A percentile compares a stretch with the other conserved stretches of the same genome.
phyloP scores from a whole-genome alignment of 352 stramenopile genomes.

The Globisporangium iwayamae region DNA sequence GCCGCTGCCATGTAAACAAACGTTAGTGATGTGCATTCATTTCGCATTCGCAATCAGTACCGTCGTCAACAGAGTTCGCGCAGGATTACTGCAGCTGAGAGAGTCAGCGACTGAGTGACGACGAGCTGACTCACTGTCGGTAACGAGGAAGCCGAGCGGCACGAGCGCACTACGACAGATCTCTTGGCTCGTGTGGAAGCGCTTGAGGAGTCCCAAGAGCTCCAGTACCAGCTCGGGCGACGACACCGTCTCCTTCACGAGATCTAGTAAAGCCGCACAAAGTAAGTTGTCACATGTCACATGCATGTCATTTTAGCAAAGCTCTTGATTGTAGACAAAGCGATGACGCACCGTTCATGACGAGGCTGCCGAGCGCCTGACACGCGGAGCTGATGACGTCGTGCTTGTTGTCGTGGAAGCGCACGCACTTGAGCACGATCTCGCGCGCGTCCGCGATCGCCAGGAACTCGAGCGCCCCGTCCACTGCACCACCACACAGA shows the following conservation, averaged over 20 bases:
- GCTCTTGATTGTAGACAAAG: background rate
- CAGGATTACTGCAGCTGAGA: background rate
- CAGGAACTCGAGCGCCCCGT: conserved; percentile 65
- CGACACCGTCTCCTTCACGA: conserved; percentile 65
- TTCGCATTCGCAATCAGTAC: no score
- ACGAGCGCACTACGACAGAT: conserved; percentile 51
- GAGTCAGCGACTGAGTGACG: background rate
- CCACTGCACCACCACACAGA: conserved; percentile 26
- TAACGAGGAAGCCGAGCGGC: conserved; percentile 65
- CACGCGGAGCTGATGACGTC: conserved; percentile 60
- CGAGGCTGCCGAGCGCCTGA: conserved; percentile 58
- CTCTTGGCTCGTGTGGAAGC: conserved; percentile 44
- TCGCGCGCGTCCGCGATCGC: conserved; percentile 45
- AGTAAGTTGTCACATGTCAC: background rate
- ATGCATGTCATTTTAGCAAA: background rate
- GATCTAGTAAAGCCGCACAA: conserved; percentile 25
- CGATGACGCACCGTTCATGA: conserved; percentile 55
- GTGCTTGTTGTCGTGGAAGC: conserved; percentile 78
- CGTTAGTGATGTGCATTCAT: background rate
- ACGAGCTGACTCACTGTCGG: conserved; percentile 31
- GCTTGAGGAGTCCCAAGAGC: conserved; percentile 50
- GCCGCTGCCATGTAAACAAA: conserved; percentile 20
- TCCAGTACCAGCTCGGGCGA: conserved; percentile 46
- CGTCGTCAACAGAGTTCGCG: background rate
- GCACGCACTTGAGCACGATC: conserved; percentile 68